phyloP scores from a whole-genome alignment of 805 yeast genomes.

The Brettanomyces custersianus region DNA sequence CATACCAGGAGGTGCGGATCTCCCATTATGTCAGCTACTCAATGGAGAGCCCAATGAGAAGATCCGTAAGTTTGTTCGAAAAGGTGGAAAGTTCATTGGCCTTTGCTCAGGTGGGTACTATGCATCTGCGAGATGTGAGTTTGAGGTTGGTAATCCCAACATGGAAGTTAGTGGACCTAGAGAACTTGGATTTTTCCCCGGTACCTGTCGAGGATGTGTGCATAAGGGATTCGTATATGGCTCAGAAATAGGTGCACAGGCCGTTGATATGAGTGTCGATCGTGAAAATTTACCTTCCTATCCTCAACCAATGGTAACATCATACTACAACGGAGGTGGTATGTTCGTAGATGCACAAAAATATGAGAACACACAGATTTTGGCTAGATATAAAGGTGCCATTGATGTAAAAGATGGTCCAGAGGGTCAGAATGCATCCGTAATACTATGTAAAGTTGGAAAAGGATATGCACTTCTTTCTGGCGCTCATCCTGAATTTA shows the following conservation, averaged over 20 bases:
- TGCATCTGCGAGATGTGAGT: slow-evolving; percentile 67
- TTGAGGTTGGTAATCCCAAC: slow-evolving; percentile 61
- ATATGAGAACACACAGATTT: slow-evolving; percentile 51
- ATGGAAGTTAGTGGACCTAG: slow-evolving; percentile 83
- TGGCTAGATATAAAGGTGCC: slow-evolving; percentile 57
- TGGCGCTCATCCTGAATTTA: slow-evolving; percentile 89
- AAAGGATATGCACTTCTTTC: slow-evolving; percentile 67
- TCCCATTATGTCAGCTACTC: slow-evolving; percentile 69
- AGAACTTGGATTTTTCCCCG: slow-evolving; percentile 77
- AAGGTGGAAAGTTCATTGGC: slow-evolving; percentile 81
- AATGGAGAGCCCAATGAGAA: slow-evolving; percentile 59
- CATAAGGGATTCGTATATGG: slow-evolving; percentile 74
- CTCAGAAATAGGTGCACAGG: slow-evolving; percentile 66
- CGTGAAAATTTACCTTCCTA: slow-evolving; percentile 11
- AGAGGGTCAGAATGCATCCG: slow-evolving; percentile 50
- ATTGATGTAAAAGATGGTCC: slow-evolving; percentile 38
- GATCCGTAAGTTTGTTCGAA: slow-evolving; percentile 54
- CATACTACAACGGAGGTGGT: slow-evolving; percentile 87
- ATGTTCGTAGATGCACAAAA: slow-evolving; percentile 69
- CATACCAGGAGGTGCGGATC: slow-evolving; percentile 95
- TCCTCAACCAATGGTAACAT: slow-evolving; percentile 14
- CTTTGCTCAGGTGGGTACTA: slow-evolving; percentile 96
- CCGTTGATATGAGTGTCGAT: slow-evolving; percentile 38
- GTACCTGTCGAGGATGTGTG: slow-evolving; percentile 74
- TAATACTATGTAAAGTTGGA: slow-evolving; percentile 58